Base-by-base conservation (phyloP, 2,329 filamentous ascomycete species). In the Pseudofabraea citricarpa region DNA sequence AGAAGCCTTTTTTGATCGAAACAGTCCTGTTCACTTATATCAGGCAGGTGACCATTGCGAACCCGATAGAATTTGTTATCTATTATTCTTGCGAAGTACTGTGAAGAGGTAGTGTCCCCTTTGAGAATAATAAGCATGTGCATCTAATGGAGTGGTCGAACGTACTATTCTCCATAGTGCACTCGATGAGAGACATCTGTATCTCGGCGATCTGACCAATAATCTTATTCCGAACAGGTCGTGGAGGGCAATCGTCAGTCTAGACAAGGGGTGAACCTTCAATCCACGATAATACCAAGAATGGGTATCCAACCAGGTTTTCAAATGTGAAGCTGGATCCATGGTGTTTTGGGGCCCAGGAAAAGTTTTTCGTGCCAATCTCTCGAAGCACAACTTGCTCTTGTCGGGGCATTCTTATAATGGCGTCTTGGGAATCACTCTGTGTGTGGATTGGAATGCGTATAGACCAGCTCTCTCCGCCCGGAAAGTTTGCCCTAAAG, bases 401-500 rank as follows among this genome's bases (percentile, higher is more conserved):
- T 36, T 15, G 8, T 36, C 32, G 32, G 32, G 16, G 32, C 8
- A 36, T 15, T 8, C 32, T 36, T 36, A 36, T 36, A 36, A 36
- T 36, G 16, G 32, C 32, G 32, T 36, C 32, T 36, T 36, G 32
- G 32, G 32, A 36, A 36, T 36, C 32, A 15, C 32, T 36, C 16
- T 36, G 32, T 36, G 16, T 15, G 15, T 36, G 32, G 32, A 36
- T 36, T 36, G 32, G 32, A 36, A 36, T 36, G 32, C 32, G 32
- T 36, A 36, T 15, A 36, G 32, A 36, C 32, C 15, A 36, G 32
- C 32, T 36, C 16, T 36, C 32, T 36, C 32, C 15, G 32, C 16
- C 32, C 32, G 32, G 16, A 36, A 36, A 36, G 32, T 36, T 15
- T 36, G 16, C 32, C 32, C 16, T 36, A 20, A 36, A 36, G 32